These are phyloP conservation scores for Pseudozyma hubeiensis DNA, from an alignment of 1,284 basidiomycete species.

Conservation along the genomic window DNA sequence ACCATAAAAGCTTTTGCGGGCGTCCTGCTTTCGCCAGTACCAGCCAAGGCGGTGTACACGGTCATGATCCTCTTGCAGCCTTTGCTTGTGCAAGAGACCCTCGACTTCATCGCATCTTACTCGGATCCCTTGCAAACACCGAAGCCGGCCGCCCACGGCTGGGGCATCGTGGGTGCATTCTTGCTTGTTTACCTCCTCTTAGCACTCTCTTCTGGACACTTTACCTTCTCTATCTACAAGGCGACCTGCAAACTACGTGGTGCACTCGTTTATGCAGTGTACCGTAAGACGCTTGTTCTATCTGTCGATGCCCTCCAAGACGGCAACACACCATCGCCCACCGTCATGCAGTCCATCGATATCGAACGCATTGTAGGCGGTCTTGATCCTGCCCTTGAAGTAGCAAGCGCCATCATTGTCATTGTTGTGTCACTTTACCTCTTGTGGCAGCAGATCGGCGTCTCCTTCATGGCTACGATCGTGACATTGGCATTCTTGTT, in stretches of 20 bases:
- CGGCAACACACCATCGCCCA: conserved; percentile 27
- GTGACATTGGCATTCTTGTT: conserved; percentile 28
- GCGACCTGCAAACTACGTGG: conserved; percentile 42
- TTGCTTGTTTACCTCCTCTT: conserved; percentile 43
- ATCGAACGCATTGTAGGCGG: conserved; percentile 51
- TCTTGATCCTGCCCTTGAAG: conserved; percentile 38
- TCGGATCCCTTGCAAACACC: conserved; percentile 2
- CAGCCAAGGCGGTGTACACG: conserved; percentile 29
- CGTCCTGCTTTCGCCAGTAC: conserved; percentile 35
- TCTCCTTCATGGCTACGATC: conserved; percentile 46
- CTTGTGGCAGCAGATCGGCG: conserved; percentile 44
- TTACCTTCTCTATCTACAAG: conserved; percentile 25
- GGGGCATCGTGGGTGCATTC: conserved; percentile 51
- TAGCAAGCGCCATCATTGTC: conserved; percentile 52
- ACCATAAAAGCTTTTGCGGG: conserved; percentile 19
- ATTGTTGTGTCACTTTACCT: conserved; percentile 48
- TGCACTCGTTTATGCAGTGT: conserved; percentile 46
- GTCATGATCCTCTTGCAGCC: conserved; percentile 41
- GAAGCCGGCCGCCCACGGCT: conserved; percentile 44
- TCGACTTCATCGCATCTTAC: conserved; percentile 44
- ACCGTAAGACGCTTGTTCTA: conserved; percentile 45
- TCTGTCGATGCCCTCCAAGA: conserved; percentile 38
- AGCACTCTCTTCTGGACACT: conserved; percentile 36
- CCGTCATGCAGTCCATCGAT: conserved; percentile 51
- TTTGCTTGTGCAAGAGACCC: conserved; percentile 44